Base-by-base conservation (phyloP, 257 asterid genomes). In the Plantago ovata region DNA sequence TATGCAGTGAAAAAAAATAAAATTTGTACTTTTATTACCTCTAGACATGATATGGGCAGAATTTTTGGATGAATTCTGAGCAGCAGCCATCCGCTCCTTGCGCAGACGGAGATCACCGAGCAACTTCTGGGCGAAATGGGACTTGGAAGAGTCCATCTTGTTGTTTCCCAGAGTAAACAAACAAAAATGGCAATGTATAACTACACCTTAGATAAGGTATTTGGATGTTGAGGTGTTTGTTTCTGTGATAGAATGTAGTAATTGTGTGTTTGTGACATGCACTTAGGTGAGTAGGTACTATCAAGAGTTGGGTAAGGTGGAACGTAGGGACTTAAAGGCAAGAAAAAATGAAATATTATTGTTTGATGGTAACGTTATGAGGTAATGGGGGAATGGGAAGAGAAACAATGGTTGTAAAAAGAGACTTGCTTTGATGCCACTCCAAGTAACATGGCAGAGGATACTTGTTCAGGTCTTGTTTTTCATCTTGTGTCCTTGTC, bases 61-160 rank as follows among this genome's bases (percentile, higher is more conserved):
- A 19, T 63, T 66, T 38, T 67, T 63, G 51, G 77, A 55, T 6
- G 93, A 72, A 62, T 23, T 74, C 54, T 81, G 86, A 43, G 84
- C 16, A 0, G 80, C 82, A 22, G 84, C 75, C 77, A 90, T 73
- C 65, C 72, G 62, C 65, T 87, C 95, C 76, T 91, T 87, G 28
- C 96, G 60, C 49, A 53, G 54, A 20, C 89, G 87, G 41, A 91
- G 96, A 78, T 91, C 98, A 7, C 66, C 58, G 49, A 91, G 89
- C 77, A 91, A 75, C 70, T 91, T 91, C 87, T 91, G 95, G 0
- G 96, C 96, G 45, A 91, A 83, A 69, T 87, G 96, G 3, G 94
- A 70, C 53, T 78, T 87, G 33, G 52, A 11, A 38, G 53, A 28
- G 36, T 28, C 36, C 36, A 28, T 28, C 36, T 14, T n/a, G 28